These are phyloP conservation scores for Dothideomycetidae sp. DNA, from an alignment of 2,329 filamentous ascomycete species.

Conservation along the genomic window DNA sequence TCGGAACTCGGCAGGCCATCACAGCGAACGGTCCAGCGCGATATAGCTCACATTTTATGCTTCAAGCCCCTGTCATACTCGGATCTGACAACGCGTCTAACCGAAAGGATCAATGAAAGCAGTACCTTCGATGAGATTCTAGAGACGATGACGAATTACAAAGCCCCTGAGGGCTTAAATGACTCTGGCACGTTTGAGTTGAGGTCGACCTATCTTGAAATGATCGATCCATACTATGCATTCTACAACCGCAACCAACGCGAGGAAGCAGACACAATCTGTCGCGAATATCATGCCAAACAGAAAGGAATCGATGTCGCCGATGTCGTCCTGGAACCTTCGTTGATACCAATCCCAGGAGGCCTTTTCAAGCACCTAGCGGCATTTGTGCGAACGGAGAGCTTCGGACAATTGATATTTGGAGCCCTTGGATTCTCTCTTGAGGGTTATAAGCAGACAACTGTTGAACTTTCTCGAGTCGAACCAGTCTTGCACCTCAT, in stretches of 20 bases:
- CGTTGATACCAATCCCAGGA: slow-evolving; percentile 56
- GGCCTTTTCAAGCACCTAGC: slow-evolving; percentile 66
- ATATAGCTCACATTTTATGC: slow-evolving; percentile 85
- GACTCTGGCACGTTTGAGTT: slow-evolving; percentile 92
- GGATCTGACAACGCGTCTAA: slow-evolving; percentile 71
- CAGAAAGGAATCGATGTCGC: slow-evolving; percentile 66
- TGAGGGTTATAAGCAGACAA: slow-evolving; percentile 51
- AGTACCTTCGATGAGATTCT: slow-evolving; percentile 77
- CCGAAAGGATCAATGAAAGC: slow-evolving; percentile 77
- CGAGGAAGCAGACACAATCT: slow-evolving; percentile 84
- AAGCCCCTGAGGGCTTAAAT: slow-evolving; percentile 75
- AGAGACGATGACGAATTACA: slow-evolving; percentile 77
- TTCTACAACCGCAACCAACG: slow-evolving; percentile 96
- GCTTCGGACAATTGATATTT: slow-evolving; percentile 84
- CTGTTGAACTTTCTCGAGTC: slow-evolving; percentile 65
- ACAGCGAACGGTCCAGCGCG: slow-evolving; percentile 61
- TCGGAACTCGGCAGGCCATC: slow-evolving; percentile 32
- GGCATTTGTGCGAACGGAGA: slow-evolving; percentile 65
- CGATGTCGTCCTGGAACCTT: slow-evolving; percentile 86
- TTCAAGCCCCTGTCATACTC: slow-evolving; percentile 95
- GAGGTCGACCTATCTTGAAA: slow-evolving; percentile 68
- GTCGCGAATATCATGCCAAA: slow-evolving; percentile 74
- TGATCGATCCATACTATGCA: slow-evolving; percentile 88
- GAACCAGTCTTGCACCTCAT: slow-evolving; percentile 89
- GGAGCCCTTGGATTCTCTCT: slow-evolving; percentile 74